Conservation (phyloP, 257 asterid genomes). For the Solanum ossicruentum region DNA sequence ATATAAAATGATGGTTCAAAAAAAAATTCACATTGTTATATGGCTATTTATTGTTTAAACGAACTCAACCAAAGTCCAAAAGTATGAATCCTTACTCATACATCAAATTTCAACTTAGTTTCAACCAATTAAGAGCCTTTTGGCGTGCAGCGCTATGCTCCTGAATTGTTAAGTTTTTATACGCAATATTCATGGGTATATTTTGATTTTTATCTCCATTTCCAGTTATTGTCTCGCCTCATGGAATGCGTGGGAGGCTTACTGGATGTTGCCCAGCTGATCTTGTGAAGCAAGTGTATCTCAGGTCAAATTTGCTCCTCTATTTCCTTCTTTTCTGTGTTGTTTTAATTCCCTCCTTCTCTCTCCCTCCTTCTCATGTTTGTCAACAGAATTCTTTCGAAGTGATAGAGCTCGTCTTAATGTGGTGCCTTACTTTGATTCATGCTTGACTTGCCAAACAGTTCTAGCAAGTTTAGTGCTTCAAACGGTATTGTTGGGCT, state of each 20-base stretch:
- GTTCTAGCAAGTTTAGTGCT: slow-evolving; percentile 68
- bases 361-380: background rate
- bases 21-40: background rate
- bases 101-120: background rate
- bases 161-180: background rate
- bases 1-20: background rate
- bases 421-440: background rate
- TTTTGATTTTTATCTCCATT: slow-evolving; percentile 3
- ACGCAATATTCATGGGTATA: background rate
- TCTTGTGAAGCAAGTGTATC: slow-evolving; percentile 92
- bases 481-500: slow-evolving; percentile 80
- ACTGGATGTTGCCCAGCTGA: slow-evolving; percentile 87
- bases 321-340: background rate
- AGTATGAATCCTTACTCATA: background rate
- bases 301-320: slow-evolving; percentile 40
- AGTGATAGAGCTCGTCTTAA: background rate
- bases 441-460: slow-evolving; percentile 22
- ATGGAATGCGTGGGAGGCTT: slow-evolving; percentile 96
- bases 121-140: background rate
- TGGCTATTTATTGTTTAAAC: background rate
- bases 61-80: background rate
- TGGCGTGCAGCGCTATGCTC: background rate
- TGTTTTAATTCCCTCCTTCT: background rate
- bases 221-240: slow-evolving; percentile 91
- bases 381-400: background rate